These are phyloP conservation scores for Podosphaera aphanis DNA, from an alignment of 2,329 filamentous ascomycete species.

Conservation along the genomic window DNA sequence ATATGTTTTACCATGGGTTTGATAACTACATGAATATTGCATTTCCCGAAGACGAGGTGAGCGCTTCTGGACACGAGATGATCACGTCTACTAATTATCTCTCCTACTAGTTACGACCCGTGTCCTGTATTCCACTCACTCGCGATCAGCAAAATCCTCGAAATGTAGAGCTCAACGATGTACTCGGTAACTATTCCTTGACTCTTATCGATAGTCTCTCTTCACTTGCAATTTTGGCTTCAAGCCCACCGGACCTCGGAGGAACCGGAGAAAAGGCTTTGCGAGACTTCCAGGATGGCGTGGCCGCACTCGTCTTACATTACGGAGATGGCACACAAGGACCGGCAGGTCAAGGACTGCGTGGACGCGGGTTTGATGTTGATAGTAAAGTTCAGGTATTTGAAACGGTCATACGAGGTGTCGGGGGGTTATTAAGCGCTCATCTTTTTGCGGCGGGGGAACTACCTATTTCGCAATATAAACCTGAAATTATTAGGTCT, in stretches of 20 bases:
- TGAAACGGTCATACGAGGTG: conserved; percentile 84
- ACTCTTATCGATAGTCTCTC: conserved; percentile 90
- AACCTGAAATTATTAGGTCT: conserved; percentile 19
- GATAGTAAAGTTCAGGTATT: conserved; percentile 98
- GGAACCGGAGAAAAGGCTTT: conserved; percentile 37
- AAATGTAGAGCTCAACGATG: conserved; percentile 78
- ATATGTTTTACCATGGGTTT: conserved; percentile 93
- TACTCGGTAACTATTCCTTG: conserved; percentile 87
- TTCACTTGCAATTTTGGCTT: conserved; percentile 78
- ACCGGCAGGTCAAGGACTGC: conserved; percentile 41
- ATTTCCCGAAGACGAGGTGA: conserved; percentile 80
- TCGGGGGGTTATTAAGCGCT: conserved; percentile 75
- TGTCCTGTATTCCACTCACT: conserved; percentile 64
- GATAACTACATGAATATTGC: conserved; percentile 85
- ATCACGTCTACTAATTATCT: conserved; percentile 2
- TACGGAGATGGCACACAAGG: conserved; percentile 69
- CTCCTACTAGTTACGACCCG: conserved; percentile 48
- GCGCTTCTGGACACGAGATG: conserved; percentile 1
- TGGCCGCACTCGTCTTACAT: conserved; percentile 50
- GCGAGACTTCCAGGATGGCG: conserved; percentile 55
- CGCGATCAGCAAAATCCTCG: conserved; percentile 59
- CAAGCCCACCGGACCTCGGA: conserved; percentile 33
- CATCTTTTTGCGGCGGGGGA: conserved; percentile 85
- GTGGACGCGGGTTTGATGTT: conserved; percentile 67
- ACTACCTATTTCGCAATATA: conserved; percentile 62